Evolutionary conservation across 1,139 yeast species (phyloP).

Genomic region (Suhomyces maxii): DNA sequence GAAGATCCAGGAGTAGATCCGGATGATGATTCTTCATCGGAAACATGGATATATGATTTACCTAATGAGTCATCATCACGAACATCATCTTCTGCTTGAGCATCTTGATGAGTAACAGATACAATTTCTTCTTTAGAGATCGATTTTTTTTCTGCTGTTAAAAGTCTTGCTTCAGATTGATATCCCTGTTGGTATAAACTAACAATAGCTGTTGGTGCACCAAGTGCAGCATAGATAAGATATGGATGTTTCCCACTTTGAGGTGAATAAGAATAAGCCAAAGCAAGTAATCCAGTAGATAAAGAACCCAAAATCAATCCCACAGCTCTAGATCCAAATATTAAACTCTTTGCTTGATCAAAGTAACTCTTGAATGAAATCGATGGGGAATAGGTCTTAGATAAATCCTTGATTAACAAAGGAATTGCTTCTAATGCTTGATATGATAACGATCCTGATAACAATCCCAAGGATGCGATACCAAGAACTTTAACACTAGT

Average conservation of each 20-base stretch:
- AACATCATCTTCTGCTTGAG: constrained; percentile 9
- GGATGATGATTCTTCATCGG: constrained; percentile 37
- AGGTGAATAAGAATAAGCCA: constrained; percentile 46
- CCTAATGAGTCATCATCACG: constrained; percentile 41
- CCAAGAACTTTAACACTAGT: constrained; percentile 53
- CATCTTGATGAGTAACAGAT: constrained; percentile 1
- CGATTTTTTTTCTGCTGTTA: constrained; percentile 6
- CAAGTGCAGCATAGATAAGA: constrained; percentile 54
- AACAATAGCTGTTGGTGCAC: constrained; percentile 35
- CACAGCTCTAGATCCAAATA: constrained; percentile 25
- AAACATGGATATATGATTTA: constrained; percentile 51
- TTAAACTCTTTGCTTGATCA: constrained; percentile 8
- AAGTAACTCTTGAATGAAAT: constrained; percentile 7
- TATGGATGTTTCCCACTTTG: constrained; percentile 54
- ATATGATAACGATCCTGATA: constrained; percentile 42
- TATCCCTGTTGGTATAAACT: constrained; percentile 13
- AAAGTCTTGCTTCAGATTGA: constrained; percentile 10
- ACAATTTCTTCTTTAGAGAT: constrained; percentile 5
- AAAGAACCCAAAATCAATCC: constrained; percentile 37
- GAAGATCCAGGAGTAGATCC: constrained; percentile 33
- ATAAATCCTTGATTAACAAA: constrained; percentile 31
- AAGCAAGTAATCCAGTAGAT: constrained; percentile 39
- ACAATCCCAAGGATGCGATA: constrained; percentile 52
- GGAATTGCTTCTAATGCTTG: constrained; percentile 41
- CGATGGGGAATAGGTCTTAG: constrained; percentile 8